phyloP scores from a whole-genome alignment of 441 rosid species.

The Melastoma candidum region DNA sequence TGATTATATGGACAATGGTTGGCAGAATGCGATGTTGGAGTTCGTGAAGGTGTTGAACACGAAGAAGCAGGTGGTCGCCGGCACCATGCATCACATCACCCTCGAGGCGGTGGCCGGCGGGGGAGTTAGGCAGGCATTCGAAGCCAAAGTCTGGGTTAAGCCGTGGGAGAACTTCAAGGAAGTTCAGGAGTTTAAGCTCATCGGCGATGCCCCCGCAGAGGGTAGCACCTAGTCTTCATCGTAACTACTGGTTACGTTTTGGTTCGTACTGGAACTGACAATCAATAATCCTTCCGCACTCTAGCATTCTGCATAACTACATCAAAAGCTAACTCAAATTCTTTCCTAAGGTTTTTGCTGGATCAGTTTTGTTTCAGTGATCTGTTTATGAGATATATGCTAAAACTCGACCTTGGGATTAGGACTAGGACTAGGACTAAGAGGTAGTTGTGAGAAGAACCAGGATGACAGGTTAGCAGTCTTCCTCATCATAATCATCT shows the following conservation, averaged over 20 bases:
- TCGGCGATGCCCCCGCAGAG: slow-evolving; percentile 29
- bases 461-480: background rate
- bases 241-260: too few relatives aligned
- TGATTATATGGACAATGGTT: background rate
- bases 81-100: slow-evolving; percentile 50
- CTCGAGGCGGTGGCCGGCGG: slow-evolving; percentile 52
- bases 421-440: too few relatives aligned
- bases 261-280: too few relatives aligned
- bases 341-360: too few relatives aligned
- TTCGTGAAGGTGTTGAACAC: slow-evolving; percentile 42
- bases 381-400: too few relatives aligned
- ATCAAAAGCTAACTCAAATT: too few relatives aligned
- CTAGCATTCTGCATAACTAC: too few relatives aligned
- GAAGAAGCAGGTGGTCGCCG: slow-evolving; percentile 66
- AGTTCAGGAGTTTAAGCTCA: slow-evolving; percentile 56
- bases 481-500: slow-evolving; percentile 40
- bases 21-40: slow-evolving; percentile 49
- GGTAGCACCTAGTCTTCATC: slow-evolving; percentile 10
- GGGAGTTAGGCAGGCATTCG: slow-evolving; percentile 42
- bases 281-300: too few relatives aligned
- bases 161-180: slow-evolving; percentile 69
- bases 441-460: too few relatives aligned
- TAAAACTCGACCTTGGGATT: too few relatives aligned
- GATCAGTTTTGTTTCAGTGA: too few relatives aligned
- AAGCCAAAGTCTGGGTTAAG: slow-evolving; percentile 83